Conservation (phyloP, 2,329 filamentous ascomycete species). For the Trichoderma simmonsii region DNA sequence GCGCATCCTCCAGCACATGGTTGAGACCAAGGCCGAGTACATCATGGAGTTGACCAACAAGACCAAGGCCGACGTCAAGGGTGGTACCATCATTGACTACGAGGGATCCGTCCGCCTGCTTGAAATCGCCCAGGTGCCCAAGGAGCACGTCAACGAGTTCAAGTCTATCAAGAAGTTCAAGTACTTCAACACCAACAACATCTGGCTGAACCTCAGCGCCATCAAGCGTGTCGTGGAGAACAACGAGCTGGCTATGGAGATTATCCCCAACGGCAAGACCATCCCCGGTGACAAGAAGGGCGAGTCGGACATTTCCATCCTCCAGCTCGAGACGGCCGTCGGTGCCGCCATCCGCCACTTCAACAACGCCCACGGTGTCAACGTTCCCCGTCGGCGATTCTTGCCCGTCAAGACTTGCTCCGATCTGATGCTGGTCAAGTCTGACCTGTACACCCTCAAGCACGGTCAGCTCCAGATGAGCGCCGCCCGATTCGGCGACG, state of each 20-base stretch:
- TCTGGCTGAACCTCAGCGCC: slow-evolving; percentile 97
- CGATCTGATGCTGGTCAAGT: slow-evolving; percentile 99
- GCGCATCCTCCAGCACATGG: slow-evolving; percentile 98
- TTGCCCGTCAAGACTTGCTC: slow-evolving; percentile 99
- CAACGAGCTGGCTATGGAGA: slow-evolving; percentile 98
- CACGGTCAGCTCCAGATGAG: slow-evolving; percentile 98
- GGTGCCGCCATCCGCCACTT: slow-evolving; percentile 99
- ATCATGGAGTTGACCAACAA: slow-evolving; percentile 99
- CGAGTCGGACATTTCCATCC: slow-evolving; percentile 94
- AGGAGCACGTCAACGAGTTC: slow-evolving; percentile 99
- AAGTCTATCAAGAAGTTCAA: slow-evolving; percentile 99
- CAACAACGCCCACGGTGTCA: slow-evolving; percentile 97
- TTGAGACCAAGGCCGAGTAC: slow-evolving; percentile 94
- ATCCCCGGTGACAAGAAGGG: slow-evolving; percentile 99
- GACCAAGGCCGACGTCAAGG: slow-evolving; percentile 99
- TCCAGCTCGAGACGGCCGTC: slow-evolving; percentile 97
- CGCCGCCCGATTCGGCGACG: slow-evolving; percentile 91
- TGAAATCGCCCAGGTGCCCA: slow-evolving; percentile 98
- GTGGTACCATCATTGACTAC: slow-evolving; percentile 99
- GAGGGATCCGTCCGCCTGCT: slow-evolving; percentile 94
- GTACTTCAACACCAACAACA: slow-evolving; percentile 99
- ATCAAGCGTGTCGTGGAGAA: slow-evolving; percentile 99
- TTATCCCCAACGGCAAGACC: slow-evolving; percentile 98
- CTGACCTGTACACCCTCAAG: slow-evolving; percentile 96
- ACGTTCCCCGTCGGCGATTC: slow-evolving; percentile 96